Base-by-base conservation (phyloP, 768 basidiomycete genomes). In the Rhodotorula diobovata region DNA sequence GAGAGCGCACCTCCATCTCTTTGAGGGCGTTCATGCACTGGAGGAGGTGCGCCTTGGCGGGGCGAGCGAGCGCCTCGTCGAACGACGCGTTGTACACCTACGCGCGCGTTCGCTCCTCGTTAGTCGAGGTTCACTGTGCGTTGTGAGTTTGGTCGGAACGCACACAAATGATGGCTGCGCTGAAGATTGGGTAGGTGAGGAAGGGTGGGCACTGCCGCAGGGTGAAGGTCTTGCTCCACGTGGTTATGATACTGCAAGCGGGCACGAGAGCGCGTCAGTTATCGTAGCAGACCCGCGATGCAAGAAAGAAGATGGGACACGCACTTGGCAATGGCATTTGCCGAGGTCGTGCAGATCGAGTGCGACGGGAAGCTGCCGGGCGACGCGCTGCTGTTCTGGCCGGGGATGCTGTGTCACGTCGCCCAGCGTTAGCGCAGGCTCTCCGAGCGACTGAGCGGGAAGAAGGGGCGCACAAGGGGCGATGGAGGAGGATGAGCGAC, bases 181-280 rank as follows among this genome's bases (percentile, higher is more conserved):
- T 75, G 72, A 80, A 80, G 60, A 80, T 66, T 50, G 77, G 78
- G 67, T 78, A 80, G 21, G 76, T 76, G 46, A 80, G 48, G 64
- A 79, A 77, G 2, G 79, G 77, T 1, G 76, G 75, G 41, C 72
- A 74, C 37, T 78, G 78, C 11, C 76, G 73, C 23, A 79, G 68
- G 12, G 71, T 71, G 67, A 77, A 79, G 2, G 71, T 72, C 61
- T 78, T 75, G 23, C 67, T 54, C 66, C 76, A 80, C 20, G 69
- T 61, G 21, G 76, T 65, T 35, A 75, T 68, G 61, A 76, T 77
- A 61, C 73, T 77, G 61, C 5, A 39, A 30, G 15, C 0, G 10
- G 20, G 35, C 5, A 5, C 3, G 48, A 4, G 4, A 41, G 15
- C 34, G 23, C 20, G 6, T 6, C 1, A 15, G 5, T 20, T 1